Percentiles rank a stretch among this genome's conserved stretches.
phyloP scores from a whole-genome alignment of 2,329 filamentous ascomycete species.

The Neoarthrinium moseri region DNA sequence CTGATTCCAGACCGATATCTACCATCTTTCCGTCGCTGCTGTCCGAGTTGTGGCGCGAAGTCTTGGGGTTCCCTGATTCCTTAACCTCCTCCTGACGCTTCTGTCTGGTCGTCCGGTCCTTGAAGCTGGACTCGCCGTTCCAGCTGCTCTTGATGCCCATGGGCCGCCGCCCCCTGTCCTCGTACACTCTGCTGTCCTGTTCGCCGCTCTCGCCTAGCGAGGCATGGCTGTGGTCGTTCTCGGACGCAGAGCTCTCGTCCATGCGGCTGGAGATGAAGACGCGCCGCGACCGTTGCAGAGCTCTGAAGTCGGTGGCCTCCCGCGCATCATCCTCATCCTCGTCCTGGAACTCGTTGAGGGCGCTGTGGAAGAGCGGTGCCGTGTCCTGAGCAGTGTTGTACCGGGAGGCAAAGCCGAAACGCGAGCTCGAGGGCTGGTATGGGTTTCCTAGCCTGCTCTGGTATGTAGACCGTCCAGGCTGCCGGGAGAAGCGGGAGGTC shows the following conservation, averaged over 20 bases:
- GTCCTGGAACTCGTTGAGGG: slow-evolving; percentile 85
- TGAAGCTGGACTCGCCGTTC: slow-evolving; percentile 53
- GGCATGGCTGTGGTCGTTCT: slow-evolving; percentile 64
- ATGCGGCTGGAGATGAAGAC: slow-evolving; percentile 83
- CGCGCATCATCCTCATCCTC: slow-evolving; percentile 91
- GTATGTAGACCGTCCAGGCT: slow-evolving; percentile 27
- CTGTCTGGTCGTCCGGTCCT: slow-evolving; percentile 35
- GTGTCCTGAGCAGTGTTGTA: slow-evolving; percentile 73
- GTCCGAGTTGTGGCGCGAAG: slow-evolving; percentile 29
- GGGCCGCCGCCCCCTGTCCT: slow-evolving; percentile 44
- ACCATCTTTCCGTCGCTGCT: slow-evolving; percentile 68
- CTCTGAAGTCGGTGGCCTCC: slow-evolving; percentile 92
- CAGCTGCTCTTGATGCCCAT: slow-evolving; percentile 64
- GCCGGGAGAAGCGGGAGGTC: slow-evolving; percentile 24
- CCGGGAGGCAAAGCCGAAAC: slow-evolving; percentile 80
- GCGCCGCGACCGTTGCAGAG: slow-evolving; percentile 82
- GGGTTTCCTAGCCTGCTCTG: slow-evolving; percentile 60
- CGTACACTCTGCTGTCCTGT: slow-evolving; percentile 41
- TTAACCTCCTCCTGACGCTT: slow-evolving; percentile 40
- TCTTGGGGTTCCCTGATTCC: slow-evolving; percentile 22
- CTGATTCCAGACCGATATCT: slow-evolving; percentile 79
- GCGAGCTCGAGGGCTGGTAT: slow-evolving; percentile 71
- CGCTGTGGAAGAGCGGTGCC: slow-evolving; percentile 92
- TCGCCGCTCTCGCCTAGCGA: slow-evolving; percentile 56
- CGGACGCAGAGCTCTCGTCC: slow-evolving; percentile 81